Base-by-base conservation (phyloP, 2,329 filamentous ascomycete species). In the Alternaria sp. region DNA sequence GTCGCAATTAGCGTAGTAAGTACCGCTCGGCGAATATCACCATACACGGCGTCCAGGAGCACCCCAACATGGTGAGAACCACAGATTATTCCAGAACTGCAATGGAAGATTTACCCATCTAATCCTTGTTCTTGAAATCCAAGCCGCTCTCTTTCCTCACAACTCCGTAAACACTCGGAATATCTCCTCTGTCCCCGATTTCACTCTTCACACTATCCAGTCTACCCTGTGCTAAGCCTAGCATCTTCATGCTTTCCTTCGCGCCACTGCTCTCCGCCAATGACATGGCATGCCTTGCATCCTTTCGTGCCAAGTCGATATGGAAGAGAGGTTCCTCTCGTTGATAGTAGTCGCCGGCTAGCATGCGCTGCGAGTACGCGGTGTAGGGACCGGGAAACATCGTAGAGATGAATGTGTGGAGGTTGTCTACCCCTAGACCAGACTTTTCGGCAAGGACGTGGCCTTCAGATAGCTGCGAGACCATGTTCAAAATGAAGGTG, bases 401-500 rank as follows among this genome's bases (percentile, higher is more conserved):
- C 2, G 83, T 81, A 71, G 91, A 87, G 62, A 97, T 84, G 75
- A 93, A 91, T 47, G 88, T 79, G 77, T 94, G 89, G 63, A 97
- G 80, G 40, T 89, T 87, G 1, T 89, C 87, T 0, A 85, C 85
- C 3, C 92, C 93, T 3, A 97, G 82, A 0, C 93, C 93, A 0
- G 87, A 86, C 80, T 94, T 95, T 79, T 97, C 93, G 6, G 93
- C 93, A 6, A 93, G 81, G 1, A 91, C 88, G 74, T 95, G 87
- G 6, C 90, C 91, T 81, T 97, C 93, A 2, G 91, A 89, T 5
- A 97, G 82, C 55, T 92, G 86, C 74, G 93, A 90, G 23, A 94
- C 87, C 86, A 94, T 94, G 81, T 92, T 91, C 44, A 96, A 78
- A 71, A 97, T 86, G 77, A 97, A 94, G 0, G 91, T 92, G 80